A percentile compares a stretch with the other conserved stretches of the same genome.
These are phyloP conservation scores for Botrytis deweyae DNA, from an alignment of 2,329 filamentous ascomycete species.

Conservation along the genomic window DNA sequence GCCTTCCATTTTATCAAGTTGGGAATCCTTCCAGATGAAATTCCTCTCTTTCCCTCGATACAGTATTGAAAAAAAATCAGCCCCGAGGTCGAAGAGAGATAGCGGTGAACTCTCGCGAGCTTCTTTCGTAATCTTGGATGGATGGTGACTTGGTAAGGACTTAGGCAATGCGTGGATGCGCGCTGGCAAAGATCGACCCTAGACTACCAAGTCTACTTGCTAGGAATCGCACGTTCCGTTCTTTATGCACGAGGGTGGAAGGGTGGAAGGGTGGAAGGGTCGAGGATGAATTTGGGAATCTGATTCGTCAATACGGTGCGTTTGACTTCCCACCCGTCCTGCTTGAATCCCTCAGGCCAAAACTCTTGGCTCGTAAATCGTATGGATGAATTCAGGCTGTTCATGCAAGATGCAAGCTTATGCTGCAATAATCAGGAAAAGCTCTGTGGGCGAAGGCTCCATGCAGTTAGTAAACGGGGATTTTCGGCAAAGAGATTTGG, in stretches of 20 bases:
- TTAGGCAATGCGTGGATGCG: constrained; percentile 8
- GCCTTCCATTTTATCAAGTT: background rate
- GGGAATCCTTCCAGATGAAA: background rate
- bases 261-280: background rate
- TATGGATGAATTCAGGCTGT: constrained; percentile 11
- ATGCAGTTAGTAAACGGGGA: background rate
- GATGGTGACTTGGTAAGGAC: background rate
- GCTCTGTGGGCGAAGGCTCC: background rate
- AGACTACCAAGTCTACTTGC: background rate
- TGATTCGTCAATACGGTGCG: background rate
- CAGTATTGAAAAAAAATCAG: constrained; percentile 1
- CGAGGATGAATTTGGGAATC: background rate
- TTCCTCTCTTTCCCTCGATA: background rate
- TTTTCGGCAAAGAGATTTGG: background rate
- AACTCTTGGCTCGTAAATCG: background rate
- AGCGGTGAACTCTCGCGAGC: constrained; percentile 14
- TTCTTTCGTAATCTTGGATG: constrained; percentile 5
- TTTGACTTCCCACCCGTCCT: background rate
- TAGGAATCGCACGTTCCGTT: background rate
- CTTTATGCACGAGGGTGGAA: background rate
- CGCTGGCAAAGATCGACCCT: constrained; percentile 15
- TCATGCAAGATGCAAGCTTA: constrained; percentile 1
- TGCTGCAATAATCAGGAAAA: background rate
- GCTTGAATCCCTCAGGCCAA: constrained; percentile 1
- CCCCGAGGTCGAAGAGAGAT: constrained; percentile 9